Percentiles rank a stretch among this genome's conserved stretches.
phyloP scores from a whole-genome alignment of 2,329 filamentous ascomycete species.

The Penicillium sp. region DNA sequence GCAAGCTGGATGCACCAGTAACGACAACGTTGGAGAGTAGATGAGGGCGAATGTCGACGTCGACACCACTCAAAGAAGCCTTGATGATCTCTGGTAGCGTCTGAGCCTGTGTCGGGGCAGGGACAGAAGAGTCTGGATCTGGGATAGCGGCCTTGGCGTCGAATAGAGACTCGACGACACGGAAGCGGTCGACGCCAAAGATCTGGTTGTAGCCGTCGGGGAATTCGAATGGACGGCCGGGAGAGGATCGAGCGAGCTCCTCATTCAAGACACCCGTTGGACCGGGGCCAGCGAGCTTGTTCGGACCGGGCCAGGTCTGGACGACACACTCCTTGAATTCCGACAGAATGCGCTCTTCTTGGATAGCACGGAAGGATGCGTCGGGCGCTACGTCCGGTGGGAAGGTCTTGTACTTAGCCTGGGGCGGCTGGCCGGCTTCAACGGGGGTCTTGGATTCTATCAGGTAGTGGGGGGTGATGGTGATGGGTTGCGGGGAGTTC shows the following conservation, averaged over 20 bases:
- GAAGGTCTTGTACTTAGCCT: constrained; percentile 76
- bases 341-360: constrained; percentile 90
- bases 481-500: constrained; percentile 69
- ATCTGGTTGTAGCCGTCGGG: constrained; percentile 96
- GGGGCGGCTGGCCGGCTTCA: constrained; percentile 79
- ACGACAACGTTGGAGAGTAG: constrained; percentile 90
- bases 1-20: constrained; percentile 82
- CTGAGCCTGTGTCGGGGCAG: constrained; percentile 68
- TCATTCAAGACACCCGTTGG: constrained; percentile 68
- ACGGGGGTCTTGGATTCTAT: constrained; percentile 86
- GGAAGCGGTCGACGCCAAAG: constrained; percentile 86
- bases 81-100: constrained; percentile 85
- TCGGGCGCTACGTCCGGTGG: constrained; percentile 59
- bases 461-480: constrained; percentile 82
- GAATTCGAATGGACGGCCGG: constrained; percentile 92
- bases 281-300: constrained; percentile 60
- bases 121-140: constrained; percentile 48
- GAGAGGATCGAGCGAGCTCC: constrained; percentile 72
- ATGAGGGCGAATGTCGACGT: constrained; percentile 84
- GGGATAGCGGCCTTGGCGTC: constrained; percentile 77
- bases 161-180: constrained; percentile 86
- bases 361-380: constrained; percentile 76
- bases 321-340: constrained; percentile 99
- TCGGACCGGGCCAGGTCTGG: constrained; percentile 86
- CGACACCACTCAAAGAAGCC: constrained; percentile 75